Base-by-base conservation (phyloP, 2,329 filamentous ascomycete genomes). In the Furcasterigmium furcatum region DNA sequence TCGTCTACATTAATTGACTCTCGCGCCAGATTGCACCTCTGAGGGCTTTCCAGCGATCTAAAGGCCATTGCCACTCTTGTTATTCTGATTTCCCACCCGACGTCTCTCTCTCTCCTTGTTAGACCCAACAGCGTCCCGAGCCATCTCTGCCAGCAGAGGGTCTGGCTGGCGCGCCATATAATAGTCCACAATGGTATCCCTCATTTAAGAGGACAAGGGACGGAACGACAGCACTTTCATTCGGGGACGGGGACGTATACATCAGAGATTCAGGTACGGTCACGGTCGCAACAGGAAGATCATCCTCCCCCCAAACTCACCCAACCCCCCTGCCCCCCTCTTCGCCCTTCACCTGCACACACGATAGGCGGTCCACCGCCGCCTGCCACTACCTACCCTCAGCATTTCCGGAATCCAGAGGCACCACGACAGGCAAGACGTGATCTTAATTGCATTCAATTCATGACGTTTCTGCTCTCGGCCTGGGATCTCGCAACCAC, bases 361-460 rank as follows among this genome's bases (percentile, higher is more conserved):
- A 36, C 34, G 20, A 10, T 20, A 13, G 14, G 8, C 25, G n/a
- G 30, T 13, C 29, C 43, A 29, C 21, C 40, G 43, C 43, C 39
- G 34, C 16, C 42, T 43, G 39, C 30, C n/a, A n/a, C n/a, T 30
- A 27, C 21, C 38, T 21, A 30, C 27, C 41, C 42, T n/a, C 47
- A 45, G 27, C n/a, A 21, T 12, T n/a, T 46, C 14, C 10, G 36
- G 48, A 46, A 46, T n/a, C 18, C 25, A 41, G 43, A 47, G 38
- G 41, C 46, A 46, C 45, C 29, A 43, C 44, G 41, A 42, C 45
- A 39, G 48, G 34, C n/a, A 18, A 36, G n/a, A 43, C 42, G 41
- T 47, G 49, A 46, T 43, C 44, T 44, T 49, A 46, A 44, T 49
- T 47, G 39, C 49, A 42, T 47, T 49, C 36, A 49, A 36, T 39